Base-by-base conservation (phyloP, 2,329 filamentous ascomycete genomes). In the Aspergillus neoniger region DNA sequence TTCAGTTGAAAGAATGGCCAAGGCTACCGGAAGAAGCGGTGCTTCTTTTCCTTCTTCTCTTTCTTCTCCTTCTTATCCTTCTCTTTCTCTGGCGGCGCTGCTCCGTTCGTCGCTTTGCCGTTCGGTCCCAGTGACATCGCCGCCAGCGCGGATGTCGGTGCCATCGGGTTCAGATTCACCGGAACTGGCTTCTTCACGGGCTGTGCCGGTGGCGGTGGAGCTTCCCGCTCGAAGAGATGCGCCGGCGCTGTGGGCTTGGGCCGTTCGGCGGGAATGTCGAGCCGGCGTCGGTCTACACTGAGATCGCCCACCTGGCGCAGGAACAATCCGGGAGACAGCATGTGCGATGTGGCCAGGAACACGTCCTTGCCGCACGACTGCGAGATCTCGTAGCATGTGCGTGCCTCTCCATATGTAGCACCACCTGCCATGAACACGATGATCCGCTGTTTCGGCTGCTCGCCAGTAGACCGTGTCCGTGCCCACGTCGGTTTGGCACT, bases 401-500 rank as follows among this genome's bases (percentile, higher is more conserved):
- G 87, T 32, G 91, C 85, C 78, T 99, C 95, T 5, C 91, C 92
- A 74, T 94, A 96, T 0, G 95, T 98, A 19, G 95, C 95, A 48
- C 95, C 95, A 51, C 95, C 95, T 1, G 94, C 95, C 84, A 98
- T 89, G 74, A 96, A 98, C 15, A 98, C 88, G 61, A 99, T 91
- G 57, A 98, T 85, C 55, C 95, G 88, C 74, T 99, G 95, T 56
- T 90, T 87, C 65, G 93, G 96, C 73, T 98, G 94, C 62, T 83
- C 86, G 61, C 81, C 88, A 28, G 87, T 85, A 49, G 89, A 84
- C 47, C 92, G 88, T 9, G 91, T 89, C 56, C 91, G 91, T 2
- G 95, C 95, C 95, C 95, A 99, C 44, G 93, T 96, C 1, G 94
- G 95, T 70, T 96, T 96, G 15, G 92, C 92, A 9, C 91, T 91